phyloP scores from a whole-genome alignment of 148 eudicot species.

The Chenopodium formosanum region DNA sequence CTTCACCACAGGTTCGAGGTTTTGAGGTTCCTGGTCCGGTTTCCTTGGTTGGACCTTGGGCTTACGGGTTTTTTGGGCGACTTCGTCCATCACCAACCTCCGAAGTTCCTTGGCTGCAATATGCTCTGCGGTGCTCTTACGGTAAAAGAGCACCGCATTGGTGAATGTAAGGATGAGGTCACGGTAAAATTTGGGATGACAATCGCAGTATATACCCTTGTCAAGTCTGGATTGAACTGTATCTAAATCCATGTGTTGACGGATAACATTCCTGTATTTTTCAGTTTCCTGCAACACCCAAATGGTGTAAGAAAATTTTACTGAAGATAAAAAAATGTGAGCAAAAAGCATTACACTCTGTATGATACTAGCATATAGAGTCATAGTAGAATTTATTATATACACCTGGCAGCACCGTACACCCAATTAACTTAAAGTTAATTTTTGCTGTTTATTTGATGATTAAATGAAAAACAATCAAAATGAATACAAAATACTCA shows the following conservation, averaged over 20 bases:
- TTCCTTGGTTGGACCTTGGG: conserved; percentile 15
- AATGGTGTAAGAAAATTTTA: neutral
- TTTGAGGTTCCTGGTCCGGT: conserved; percentile 27
- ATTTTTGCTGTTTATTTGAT: too few species aligned
- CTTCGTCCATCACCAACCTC: conserved; percentile 32
- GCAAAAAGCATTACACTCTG: too few species aligned
- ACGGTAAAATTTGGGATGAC: conserved; percentile 43
- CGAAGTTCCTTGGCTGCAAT: conserved; percentile 42
- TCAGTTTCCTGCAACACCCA: conserved; percentile 41
- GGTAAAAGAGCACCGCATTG: conserved; percentile 47
- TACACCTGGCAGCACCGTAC: too few species aligned
- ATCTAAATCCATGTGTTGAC: conserved; percentile 51
- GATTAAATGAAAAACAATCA: too few species aligned
- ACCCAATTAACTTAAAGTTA: too few species aligned
- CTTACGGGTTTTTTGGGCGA: conserved; percentile 10
- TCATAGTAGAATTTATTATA: too few species aligned
- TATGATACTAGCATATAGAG: too few species aligned
- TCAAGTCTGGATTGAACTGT: conserved; percentile 38
- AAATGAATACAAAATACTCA: too few species aligned
- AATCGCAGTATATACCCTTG: conserved; percentile 37
- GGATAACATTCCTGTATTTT: conserved; percentile 37
- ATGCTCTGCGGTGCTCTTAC: conserved; percentile 42
- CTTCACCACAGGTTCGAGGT: conserved; percentile 29
- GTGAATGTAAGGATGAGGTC: conserved; percentile 51
- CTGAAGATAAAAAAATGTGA: too few species aligned